These are phyloP conservation scores for Raffaelea albimanens DNA, from an alignment of 2,329 filamentous ascomycete species.

Conservation along the genomic window DNA sequence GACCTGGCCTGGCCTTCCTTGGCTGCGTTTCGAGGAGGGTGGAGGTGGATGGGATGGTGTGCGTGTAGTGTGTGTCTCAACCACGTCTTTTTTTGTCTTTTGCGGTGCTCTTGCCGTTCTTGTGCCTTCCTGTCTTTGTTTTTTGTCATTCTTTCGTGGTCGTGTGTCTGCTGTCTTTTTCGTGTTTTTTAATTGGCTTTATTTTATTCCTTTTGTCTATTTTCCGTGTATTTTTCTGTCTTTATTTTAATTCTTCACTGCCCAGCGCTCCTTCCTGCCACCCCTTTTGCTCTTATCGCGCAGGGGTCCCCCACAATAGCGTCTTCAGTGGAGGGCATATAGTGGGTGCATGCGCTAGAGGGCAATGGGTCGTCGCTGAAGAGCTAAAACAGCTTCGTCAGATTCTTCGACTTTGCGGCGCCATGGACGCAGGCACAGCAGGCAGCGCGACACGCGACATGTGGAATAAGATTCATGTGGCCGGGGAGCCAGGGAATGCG, in stretches of 20 bases:
- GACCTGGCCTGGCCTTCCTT: background rate
- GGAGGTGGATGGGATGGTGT: background rate
- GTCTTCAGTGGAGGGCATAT: background rate
- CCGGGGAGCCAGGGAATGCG: too few relatives aligned
- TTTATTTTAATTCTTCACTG: background rate
- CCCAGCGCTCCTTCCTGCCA: too few relatives aligned
- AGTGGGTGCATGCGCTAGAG: slow-evolving; percentile 1
- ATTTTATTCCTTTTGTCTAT: background rate
- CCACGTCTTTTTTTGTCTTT: background rate
- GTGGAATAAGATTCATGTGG: too few relatives aligned
- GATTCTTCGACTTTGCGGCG: too few relatives aligned
- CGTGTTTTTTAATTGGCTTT: background rate
- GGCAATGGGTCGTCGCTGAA: background rate
- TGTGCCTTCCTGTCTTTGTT: too few relatives aligned
- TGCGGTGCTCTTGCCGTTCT: too few relatives aligned
- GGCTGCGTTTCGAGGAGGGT: background rate
- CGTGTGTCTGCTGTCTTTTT: background rate
- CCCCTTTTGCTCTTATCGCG: background rate
- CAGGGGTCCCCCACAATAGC: background rate
- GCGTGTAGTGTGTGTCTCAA: background rate
- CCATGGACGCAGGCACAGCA: too few relatives aligned
- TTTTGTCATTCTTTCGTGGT: too few relatives aligned
- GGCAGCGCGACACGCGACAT: too few relatives aligned
- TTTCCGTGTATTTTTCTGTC: background rate
- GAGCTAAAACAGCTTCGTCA: background rate